Base-by-base conservation (phyloP, 2,329 filamentous ascomycete genomes). In the Lasiodiplodia gonubiensis region DNA sequence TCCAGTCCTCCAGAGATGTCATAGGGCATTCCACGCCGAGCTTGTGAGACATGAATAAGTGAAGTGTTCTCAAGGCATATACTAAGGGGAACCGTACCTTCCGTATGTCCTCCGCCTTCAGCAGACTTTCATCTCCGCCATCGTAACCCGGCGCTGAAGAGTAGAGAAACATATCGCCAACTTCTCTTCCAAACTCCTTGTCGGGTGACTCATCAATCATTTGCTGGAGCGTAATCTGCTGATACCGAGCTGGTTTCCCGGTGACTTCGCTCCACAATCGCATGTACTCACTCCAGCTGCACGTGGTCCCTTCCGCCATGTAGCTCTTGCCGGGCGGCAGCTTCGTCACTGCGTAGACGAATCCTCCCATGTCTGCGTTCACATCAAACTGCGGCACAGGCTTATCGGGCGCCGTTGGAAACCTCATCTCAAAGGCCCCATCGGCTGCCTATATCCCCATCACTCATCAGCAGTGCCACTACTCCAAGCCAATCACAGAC, bases 131-230 rank as follows among this genome's bases (percentile, higher is more conserved):
- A 18, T 68, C 82, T 0, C 75, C 82, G 0, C 84, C 84, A 68
- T 83, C 83, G 66, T 86, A 86, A 0, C 84, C 84, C 0, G 83
- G 83, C 42, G 84, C 76, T 0, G 79, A 81, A 12, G 77, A 78
- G 68, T 86, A 86, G 1, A 73, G 69, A 53, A 81, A 85, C 84
- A 86, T 85, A 67, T 80, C 72, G 3, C 78, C 78, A 0, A 81
- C 74, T 69, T 86, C 84, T 0, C 78, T 72, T 0, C 83, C 83
- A 1, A 78, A 77, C 2, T 83, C 82, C 2, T 70, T 71, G 51
- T 84, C 82, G 0, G 75, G 74, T 0, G 78, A 73, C 2, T 70
- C 70, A 0, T 72, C 72, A 10, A 83, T 75, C 77, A 85, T 79
- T 46, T 83, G 78, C 6, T 83, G 78, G 1, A 77, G 68, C 0